Evolutionary conservation across 495 filamentous ascomycete genomes (phyloP).

Genomic region (Neurospora sp.): DNA sequence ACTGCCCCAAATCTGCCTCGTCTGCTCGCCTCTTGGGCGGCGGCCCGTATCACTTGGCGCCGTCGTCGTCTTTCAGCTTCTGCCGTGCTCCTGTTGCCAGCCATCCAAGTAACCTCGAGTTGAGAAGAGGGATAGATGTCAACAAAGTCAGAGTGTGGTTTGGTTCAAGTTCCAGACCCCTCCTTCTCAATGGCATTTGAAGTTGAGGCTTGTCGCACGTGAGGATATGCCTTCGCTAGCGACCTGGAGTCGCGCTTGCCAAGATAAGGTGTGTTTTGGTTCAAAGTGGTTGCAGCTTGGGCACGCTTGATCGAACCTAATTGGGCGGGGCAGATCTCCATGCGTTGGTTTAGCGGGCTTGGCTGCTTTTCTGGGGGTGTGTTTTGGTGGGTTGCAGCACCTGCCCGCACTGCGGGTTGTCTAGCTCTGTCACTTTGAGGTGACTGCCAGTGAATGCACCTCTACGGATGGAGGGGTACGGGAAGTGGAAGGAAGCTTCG

Average conservation of each 20-base stretch:
- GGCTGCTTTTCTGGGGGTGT: not conserved
- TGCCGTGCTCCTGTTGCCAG: not conserved
- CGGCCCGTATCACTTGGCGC: not conserved
- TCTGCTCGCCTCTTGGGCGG: not conserved
- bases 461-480: not conserved
- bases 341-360: not conserved
- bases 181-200: not conserved
- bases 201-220: not conserved
- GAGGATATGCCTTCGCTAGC: not conserved
- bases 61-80: not conserved
- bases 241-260: not conserved
- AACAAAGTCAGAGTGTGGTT: not conserved
- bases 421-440: not conserved
- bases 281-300: not conserved
- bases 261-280: not conserved
- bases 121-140: not conserved
- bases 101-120: not conserved
- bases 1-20: not conserved
- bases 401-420: not conserved
- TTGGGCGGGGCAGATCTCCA: not conserved
- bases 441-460: not conserved
- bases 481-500: not conserved
- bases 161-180: not conserved
- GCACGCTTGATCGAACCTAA: not conserved
- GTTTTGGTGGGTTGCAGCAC: not conserved